These are phyloP conservation scores for Candida silvicultrix DNA, from an alignment of 805 yeast genomes.

Conservation along the genomic window DNA sequence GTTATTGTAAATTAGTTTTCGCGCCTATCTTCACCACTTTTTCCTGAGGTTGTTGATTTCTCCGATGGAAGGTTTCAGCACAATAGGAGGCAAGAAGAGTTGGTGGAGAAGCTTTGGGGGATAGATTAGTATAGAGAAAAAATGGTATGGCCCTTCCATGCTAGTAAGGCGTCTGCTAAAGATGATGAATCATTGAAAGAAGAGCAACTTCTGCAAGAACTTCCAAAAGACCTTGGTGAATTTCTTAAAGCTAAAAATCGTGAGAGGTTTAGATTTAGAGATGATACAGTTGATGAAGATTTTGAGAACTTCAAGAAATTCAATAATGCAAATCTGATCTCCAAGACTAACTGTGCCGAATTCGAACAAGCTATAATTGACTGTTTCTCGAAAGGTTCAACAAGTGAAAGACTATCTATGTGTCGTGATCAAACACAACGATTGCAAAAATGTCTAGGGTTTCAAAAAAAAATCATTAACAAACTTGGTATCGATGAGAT, in stretches of 20 bases:
- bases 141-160: neutral
- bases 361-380: constrained; percentile 13
- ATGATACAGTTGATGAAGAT: neutral
- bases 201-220: neutral
- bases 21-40: neutral
- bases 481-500: constrained; percentile 11
- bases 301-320: neutral
- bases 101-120: too few species aligned
- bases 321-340: neutral
- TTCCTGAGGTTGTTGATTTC: neutral
- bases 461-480: constrained; percentile 12
- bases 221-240: neutral
- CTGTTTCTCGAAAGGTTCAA: constrained; percentile 15
- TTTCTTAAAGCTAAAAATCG: neutral
- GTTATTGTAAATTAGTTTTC: neutral
- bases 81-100: too few species aligned
- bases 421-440: constrained; percentile 9
- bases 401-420: constrained; percentile 11
- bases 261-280: neutral
- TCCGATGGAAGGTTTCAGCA: too few species aligned
- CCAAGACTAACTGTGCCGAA: constrained; percentile 16
- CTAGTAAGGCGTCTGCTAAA: too few species aligned
- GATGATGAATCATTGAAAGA: neutral
- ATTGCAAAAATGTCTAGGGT: constrained; percentile 11
- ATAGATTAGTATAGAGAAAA: too few species aligned